Conservation (phyloP, 2,329 filamentous ascomycete species). For the Macrophomina phaseolina region DNA sequence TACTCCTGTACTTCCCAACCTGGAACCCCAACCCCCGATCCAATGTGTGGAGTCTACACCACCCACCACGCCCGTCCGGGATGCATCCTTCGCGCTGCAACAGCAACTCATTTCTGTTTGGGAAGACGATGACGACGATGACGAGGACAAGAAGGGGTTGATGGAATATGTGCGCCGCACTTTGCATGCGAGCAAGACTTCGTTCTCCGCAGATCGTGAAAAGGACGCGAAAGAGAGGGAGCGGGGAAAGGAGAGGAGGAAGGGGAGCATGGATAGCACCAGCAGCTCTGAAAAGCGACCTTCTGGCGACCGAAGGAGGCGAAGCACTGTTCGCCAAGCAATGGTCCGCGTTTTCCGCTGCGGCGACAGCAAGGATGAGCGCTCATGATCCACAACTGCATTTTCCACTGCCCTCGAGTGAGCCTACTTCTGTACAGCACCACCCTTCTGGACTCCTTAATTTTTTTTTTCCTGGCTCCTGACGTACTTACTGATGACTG, state of each 20-base stretch:
- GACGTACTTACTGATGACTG: neutral
- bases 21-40: neutral
- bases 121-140: conserved; percentile 24
- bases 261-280: conserved; percentile 4
- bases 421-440: conserved; percentile 17
- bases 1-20: conserved; percentile 4
- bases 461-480: neutral
- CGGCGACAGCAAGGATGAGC: conserved; percentile 6
- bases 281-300: neutral
- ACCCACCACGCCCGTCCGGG: conserved; percentile 15
- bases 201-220: conserved; percentile 5
- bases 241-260: neutral
- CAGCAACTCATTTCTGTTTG: conserved; percentile 22
- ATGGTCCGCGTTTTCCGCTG: conserved; percentile 24
- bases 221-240: conserved; percentile 2
- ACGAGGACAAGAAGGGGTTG: conserved; percentile 14
- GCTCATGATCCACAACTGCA: neutral
- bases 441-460: neutral
- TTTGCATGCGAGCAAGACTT: conserved; percentile 20
- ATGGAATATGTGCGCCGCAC: conserved; percentile 22
- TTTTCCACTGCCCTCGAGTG: neutral
- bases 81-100: conserved; percentile 14
- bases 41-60: conserved; percentile 10
- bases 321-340: conserved; percentile 21
- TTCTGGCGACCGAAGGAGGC: neutral